Evolutionary conservation across 2,329 filamentous ascomycete species (phyloP), one percentile per base, ranked within the genome.

Genomic region (Arthrobotrys sphaeroides): DNA sequence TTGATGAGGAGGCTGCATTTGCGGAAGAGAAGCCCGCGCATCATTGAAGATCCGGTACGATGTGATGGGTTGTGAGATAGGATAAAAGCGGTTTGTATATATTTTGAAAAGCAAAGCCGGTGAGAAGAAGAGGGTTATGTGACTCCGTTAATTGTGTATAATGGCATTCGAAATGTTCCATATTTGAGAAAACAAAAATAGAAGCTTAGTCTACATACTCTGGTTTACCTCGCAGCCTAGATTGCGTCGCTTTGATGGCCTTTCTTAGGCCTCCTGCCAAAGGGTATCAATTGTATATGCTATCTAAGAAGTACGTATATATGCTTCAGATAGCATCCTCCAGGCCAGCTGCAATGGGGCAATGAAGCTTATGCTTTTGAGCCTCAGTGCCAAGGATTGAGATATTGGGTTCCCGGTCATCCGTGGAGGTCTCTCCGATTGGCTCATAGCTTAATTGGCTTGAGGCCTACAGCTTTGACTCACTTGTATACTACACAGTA

Each of bases 1-100:
- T 96, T 80, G 93, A 94, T 84, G 90, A 93, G 83, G 90, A 94
- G 86, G 79, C 79, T 42, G 78, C 70, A 9, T 79, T 79, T 60
- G 78, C 43, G n/a, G 81, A 82, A 81, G 88, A 88, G 79, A 86
- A 90, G 79, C 84, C 85, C 78, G 66, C 60, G n/a, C 74, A 77
- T 20, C 79, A 80, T 62, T 80, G 78, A 75, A 66, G 4, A 18
- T 10, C 13, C 10, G 43, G 5, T 20, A 43, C n/a, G 18, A 26
- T 10, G 13, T 38, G 45, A 26, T 51, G 20, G 26, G 47, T 1
- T 18, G 36, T 47, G 36, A 24, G 38, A 57, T 24, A 68, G n/a
- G 57, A 72, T 55, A 38, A 53, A 40, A 28, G 61, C 38, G 40
- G 47, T 62, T 68, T 74, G 70, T 66, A 67, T 55, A 74, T 68